phyloP scores from a whole-genome alignment of 176 grass and related monocot genomes.

The Cocos nucifera region DNA sequence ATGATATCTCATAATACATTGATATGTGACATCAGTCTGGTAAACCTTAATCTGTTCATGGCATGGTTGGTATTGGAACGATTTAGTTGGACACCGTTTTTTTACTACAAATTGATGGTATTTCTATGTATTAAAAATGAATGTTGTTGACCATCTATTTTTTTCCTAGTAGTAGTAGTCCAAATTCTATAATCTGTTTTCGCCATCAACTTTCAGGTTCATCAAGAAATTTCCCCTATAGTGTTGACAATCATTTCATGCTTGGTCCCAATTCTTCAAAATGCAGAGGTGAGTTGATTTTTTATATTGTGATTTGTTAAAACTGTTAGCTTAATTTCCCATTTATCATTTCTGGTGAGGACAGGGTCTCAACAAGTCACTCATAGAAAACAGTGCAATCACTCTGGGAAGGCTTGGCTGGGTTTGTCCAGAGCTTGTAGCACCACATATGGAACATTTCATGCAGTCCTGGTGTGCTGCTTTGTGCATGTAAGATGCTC shows the following conservation, averaged over 20 bases:
- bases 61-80: no score
- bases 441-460: constrained; percentile 90
- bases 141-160: no score
- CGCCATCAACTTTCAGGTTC: constrained; percentile 37
- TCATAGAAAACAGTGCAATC: constrained; percentile 91
- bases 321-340: constrained; percentile 17
- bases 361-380: constrained; percentile 82
- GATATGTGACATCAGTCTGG: no score
- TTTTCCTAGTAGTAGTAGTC: no score
- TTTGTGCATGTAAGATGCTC: constrained; percentile 65
- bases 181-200: neutral
- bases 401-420: constrained; percentile 92
- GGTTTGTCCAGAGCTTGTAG: constrained; percentile 86
- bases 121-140: no score
- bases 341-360: constrained; percentile 2
- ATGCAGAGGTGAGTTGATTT: constrained; percentile 44
- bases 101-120: no score
- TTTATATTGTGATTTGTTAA: neutral
- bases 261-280: constrained; percentile 66
- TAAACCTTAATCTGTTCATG: no score
- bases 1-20: no score
- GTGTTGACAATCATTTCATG: constrained; percentile 64
- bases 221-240: constrained; percentile 73
- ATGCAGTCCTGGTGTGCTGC: constrained; percentile 87
- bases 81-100: no score